Percentiles rank a stretch among this genome's conserved stretches.
These are phyloP conservation scores for Oidiodendron maius DNA, from an alignment of 495 filamentous ascomycete genomes.

Conservation along the genomic window DNA sequence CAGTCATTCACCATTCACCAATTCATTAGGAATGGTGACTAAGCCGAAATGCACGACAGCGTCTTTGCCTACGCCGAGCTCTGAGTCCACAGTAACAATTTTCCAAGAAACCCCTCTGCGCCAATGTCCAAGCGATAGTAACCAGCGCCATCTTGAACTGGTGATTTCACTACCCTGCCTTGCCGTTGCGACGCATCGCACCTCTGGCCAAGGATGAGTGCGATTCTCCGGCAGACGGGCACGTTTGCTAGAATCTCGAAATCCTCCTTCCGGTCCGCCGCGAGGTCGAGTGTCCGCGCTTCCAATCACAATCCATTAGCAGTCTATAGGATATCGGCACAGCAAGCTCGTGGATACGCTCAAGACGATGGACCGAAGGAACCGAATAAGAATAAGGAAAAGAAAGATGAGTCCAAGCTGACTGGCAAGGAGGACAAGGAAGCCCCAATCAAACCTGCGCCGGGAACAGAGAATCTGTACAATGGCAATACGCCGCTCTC, in stretches of 20 bases:
- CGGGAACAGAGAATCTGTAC: conserved; percentile 38
- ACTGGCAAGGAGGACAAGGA: conserved; percentile 7
- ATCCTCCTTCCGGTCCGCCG: conserved; percentile 39
- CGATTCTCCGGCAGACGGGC: conserved; percentile 53
- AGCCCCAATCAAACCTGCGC: conserved; percentile 31
- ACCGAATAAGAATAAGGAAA: conserved; percentile 24
- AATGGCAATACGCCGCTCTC: conserved; percentile 32
- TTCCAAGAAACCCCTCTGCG: background rate
- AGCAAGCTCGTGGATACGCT: conserved; percentile 49
- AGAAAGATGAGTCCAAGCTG: conserved; percentile 2
- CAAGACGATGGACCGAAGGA: conserved; percentile 39
- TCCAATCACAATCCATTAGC: conserved; percentile 30
- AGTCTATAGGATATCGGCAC: conserved; percentile 39
- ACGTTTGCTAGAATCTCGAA: conserved; percentile 54
- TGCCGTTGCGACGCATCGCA: background rate
- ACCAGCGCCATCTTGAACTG: conserved; percentile 3
- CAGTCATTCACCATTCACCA: too few species aligned
- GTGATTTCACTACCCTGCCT: conserved; percentile 4
- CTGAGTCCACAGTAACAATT: conserved; percentile 1
- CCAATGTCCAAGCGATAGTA: conserved; percentile 11
- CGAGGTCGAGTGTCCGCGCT: conserved; percentile 35
- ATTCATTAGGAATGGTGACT: too few species aligned
- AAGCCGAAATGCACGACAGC: conserved; percentile 3
- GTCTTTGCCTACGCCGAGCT: conserved; percentile 8
- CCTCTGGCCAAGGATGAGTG: conserved; percentile 21